phyloP scores from a whole-genome alignment of 495 filamentous ascomycete species.

The Penicillium coffeae region DNA sequence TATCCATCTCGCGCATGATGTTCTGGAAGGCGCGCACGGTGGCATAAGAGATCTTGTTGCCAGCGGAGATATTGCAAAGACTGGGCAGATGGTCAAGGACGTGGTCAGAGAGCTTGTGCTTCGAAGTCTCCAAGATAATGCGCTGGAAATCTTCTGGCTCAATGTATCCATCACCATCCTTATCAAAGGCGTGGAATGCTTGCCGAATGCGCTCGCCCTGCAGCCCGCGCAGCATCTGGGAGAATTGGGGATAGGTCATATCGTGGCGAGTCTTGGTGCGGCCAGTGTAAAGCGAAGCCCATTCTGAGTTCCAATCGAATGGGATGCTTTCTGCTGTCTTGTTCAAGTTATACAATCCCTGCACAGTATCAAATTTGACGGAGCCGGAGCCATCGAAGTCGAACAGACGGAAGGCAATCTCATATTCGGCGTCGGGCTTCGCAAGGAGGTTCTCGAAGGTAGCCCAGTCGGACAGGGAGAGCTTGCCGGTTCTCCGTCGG shows the following conservation, averaged over 20 bases:
- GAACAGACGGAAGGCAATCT: slow-evolving; percentile 96
- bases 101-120: slow-evolving; percentile 96
- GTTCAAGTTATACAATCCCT: slow-evolving; percentile 73
- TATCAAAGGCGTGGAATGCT: slow-evolving; percentile 89
- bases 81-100: slow-evolving; percentile 89
- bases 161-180: slow-evolving; percentile 94
- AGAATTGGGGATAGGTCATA: slow-evolving; percentile 94
- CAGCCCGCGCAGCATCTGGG: slow-evolving; percentile 93
- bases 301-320: slow-evolving; percentile 95
- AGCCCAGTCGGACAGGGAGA: slow-evolving; percentile 81
- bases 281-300: slow-evolving; percentile 93
- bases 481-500: slow-evolving; percentile 61
- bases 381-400: slow-evolving; percentile 75
- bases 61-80: slow-evolving; percentile 88
- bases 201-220: slow-evolving; percentile 94
- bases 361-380: slow-evolving; percentile 85
- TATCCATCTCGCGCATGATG: slow-evolving; percentile 93
- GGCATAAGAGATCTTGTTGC: slow-evolving; percentile 93
- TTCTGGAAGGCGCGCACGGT: slow-evolving; percentile 98
- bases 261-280: slow-evolving; percentile 77
- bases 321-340: slow-evolving; percentile 78
- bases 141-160: slow-evolving; percentile 93
- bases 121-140: slow-evolving; percentile 90
- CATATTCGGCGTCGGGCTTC: slow-evolving; percentile 97
- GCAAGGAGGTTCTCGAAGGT: slow-evolving; percentile 89